Evolutionary conservation across 768 basidiomycete genomes (phyloP).

Genomic region (Mrakia hoshinonis): DNA sequence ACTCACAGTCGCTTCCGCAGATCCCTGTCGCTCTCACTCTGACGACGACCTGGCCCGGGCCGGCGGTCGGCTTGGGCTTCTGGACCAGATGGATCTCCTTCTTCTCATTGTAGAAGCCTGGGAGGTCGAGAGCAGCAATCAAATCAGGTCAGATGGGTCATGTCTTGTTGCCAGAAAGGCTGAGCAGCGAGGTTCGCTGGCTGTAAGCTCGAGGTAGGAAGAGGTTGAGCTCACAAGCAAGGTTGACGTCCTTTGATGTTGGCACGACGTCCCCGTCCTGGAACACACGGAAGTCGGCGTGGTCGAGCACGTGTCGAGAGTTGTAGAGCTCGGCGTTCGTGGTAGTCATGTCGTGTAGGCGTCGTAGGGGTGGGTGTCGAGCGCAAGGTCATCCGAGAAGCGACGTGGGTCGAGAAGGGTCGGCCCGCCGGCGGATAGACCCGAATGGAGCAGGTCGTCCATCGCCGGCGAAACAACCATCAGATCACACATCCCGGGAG

Average conservation of each 20-base stretch:
- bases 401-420: too few species aligned
- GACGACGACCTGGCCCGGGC: conserved; percentile 33
- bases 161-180: neutral
- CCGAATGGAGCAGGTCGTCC: too few species aligned
- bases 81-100: conserved; percentile 41
- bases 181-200: neutral
- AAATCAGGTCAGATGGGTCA: neutral
- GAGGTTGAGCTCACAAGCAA: conserved; percentile 33
- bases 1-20: conserved; percentile 37
- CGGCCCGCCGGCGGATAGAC: too few species aligned
- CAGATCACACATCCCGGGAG: too few species aligned
- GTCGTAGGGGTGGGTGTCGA: too few species aligned
- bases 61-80: conserved; percentile 36
- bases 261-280: conserved; percentile 26
- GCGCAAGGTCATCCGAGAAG: too few species aligned
- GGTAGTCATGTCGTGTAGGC: neutral
- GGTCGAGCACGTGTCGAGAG: conserved; percentile 38
- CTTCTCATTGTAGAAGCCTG: conserved; percentile 36
- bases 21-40: conserved; percentile 43
- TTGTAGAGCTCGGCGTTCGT: conserved; percentile 38
- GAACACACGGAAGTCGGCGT: conserved; percentile 40
- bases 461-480: too few species aligned
- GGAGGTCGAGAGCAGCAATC: neutral
- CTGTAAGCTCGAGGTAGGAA: neutral
- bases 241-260: conserved; percentile 35